Conservation (phyloP, 2,329 filamentous ascomycete species). For the Phaeomoniella chlamydospora region DNA sequence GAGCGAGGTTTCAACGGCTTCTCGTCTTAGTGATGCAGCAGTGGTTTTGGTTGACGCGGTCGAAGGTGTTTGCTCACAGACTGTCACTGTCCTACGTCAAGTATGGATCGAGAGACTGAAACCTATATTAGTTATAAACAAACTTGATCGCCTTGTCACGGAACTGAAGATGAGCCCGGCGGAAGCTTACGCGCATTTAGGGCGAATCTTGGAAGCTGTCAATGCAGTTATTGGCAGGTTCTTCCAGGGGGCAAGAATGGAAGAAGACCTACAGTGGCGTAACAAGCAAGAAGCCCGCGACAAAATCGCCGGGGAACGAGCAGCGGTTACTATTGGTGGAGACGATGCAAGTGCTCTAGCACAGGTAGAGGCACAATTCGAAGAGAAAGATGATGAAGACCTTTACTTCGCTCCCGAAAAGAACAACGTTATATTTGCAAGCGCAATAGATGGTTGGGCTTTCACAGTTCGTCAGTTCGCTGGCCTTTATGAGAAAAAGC, state of each 20-base stretch:
- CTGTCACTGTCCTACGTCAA: conserved; percentile 87
- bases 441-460: conserved; percentile 96
- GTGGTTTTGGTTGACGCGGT: conserved; percentile 92
- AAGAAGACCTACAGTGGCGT: conserved; percentile 91
- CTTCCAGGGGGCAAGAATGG: conserved; percentile 96
- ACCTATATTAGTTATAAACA: conserved; percentile 91
- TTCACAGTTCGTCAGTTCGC: conserved; percentile 95
- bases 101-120: conserved; percentile 93
- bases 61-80: conserved; percentile 96
- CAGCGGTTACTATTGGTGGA: conserved; percentile 36
- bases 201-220: conserved; percentile 82
- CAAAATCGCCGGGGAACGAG: conserved; percentile 19
- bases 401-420: conserved; percentile 97
- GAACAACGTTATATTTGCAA: conserved; percentile 98
- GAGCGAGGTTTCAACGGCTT: conserved; percentile 93
- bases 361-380: conserved; percentile 46
- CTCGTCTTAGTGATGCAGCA: conserved; percentile 83
- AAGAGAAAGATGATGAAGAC: conserved; percentile 90
- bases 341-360: conserved; percentile 41
- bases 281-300: conserved; percentile 79
- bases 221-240: conserved; percentile 97
- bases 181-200: conserved; percentile 82
- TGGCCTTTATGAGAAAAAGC: conserved; percentile 84
- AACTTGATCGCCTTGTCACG: conserved; percentile 88
- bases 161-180: conserved; percentile 85